Base-by-base conservation (phyloP, 257 asterid genomes). In the Nicotiana paniculata region DNA sequence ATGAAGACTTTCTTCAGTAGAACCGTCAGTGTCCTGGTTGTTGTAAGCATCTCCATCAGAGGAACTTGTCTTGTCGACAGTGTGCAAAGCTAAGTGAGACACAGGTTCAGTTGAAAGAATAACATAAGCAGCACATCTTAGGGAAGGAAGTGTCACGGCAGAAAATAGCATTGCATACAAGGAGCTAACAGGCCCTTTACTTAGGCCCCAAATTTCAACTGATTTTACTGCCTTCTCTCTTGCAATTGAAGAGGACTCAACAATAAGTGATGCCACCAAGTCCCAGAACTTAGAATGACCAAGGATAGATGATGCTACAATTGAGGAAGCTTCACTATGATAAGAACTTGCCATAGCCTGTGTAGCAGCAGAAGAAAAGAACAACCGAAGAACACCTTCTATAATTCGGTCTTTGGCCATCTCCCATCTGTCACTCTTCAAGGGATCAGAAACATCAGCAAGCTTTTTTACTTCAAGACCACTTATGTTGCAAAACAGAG, bases 141-240 rank as follows among this genome's bases (percentile, higher is more conserved):
- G 85, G 81, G 89, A 81, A 57, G 98, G 96, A 81, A 91, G 90
- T 6, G 99, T 97, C 81, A 86, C 80, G 88, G 91, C 74, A 57
- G 98, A 94, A 87, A 94, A 96, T 76, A 96, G 85, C 77, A 96
- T 83, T 53, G 97, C 93, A 88, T 91, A 96, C 82, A 94, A 89
- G 58, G 98, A 91, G 87, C 90, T 88, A 83, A 93, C 87, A 58
- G 97, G 90, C 86, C 99, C 99, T 90, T 91, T 91, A 87, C 91
- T 91, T 69, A 96, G 88, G 77, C 98, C 98, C 99, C 99, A 96
- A 84, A 94, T 89, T 83, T 94, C 98, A 79, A 94, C 82, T 62
- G 99, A 90, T 86, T 92, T 96, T 81, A 89, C 84, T 26, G 99
- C 99, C 89, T 92, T 96, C 83, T 90, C 98, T 89, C 97, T 94